A percentile compares a stretch with the other conserved stretches of the same genome.
Conservation (phyloP, 2,329 filamentous ascomycete genomes). For the Exophiala sp. region DNA sequence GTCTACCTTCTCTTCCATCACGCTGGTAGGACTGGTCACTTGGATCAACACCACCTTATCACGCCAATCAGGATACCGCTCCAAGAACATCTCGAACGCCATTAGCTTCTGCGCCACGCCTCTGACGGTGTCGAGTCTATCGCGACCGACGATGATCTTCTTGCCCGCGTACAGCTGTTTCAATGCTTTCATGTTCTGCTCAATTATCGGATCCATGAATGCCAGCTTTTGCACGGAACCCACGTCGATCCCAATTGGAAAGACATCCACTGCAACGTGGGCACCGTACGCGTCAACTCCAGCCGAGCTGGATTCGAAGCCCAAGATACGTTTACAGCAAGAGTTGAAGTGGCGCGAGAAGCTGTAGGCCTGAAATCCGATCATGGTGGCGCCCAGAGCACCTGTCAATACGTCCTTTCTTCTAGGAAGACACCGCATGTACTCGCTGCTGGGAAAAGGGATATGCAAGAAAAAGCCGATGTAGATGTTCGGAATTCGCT, state of each 20-base stretch:
- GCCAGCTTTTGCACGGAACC: conserved; percentile 68
- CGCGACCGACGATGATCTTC: conserved; percentile 90
- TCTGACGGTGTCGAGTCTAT: conserved; percentile 85
- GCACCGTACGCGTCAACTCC: conserved; percentile 85
- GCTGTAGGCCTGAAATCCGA: conserved; percentile 92
- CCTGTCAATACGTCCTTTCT: conserved; percentile 88
- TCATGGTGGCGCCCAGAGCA: conserved; percentile 81
- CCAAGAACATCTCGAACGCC: conserved; percentile 87
- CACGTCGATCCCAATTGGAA: conserved; percentile 93
- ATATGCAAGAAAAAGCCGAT: conserved; percentile 92
- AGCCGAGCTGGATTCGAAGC: conserved; percentile 78
- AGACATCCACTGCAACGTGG: conserved; percentile 84
- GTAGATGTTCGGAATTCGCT: conserved; percentile 80
- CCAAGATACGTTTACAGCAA: conserved; percentile 83
- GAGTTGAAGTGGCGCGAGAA: conserved; percentile 93
- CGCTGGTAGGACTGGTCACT: conserved; percentile 79
- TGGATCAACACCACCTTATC: conserved; percentile 91
- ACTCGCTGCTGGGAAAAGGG: conserved; percentile 94
- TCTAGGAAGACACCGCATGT: conserved; percentile 78
- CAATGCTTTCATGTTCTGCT: conserved; percentile 65
- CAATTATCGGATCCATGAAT: conserved; percentile 63
- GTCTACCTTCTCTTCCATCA: conserved; percentile 72
- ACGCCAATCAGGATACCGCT: conserved; percentile 84
- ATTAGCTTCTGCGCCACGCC: conserved; percentile 94
- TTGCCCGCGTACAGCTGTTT: conserved; percentile 76